Evolutionary conservation across 169 alveolate species (phyloP).

Genomic region (Plasmodium gonderi): DNA sequence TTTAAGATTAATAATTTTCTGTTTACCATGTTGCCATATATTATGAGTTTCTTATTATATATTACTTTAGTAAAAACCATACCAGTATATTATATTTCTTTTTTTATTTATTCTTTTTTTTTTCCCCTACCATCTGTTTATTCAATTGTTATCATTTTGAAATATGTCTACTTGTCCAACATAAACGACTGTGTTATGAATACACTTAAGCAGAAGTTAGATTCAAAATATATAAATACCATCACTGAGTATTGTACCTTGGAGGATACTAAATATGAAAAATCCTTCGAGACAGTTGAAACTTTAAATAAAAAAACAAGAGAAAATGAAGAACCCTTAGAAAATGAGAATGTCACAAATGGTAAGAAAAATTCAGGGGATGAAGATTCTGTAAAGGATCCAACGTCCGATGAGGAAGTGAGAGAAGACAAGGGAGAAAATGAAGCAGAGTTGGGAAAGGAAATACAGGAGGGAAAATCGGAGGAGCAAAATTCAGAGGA

Average conservation of each 20-base stretch:
- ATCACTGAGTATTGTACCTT: neutral
- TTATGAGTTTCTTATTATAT: slow-evolving; percentile 26
- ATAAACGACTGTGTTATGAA: slow-evolving; percentile 7
- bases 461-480: neutral
- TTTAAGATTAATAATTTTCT: slow-evolving; percentile 26
- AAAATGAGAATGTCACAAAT: neutral
- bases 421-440: neutral
- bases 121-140: slow-evolving; percentile 63
- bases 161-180: slow-evolving; percentile 36
- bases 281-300: neutral
- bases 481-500: neutral
- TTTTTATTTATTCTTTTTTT: slow-evolving; percentile 49
- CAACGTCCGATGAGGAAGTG: neutral
- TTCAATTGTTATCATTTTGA: slow-evolving; percentile 38
- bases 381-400: neutral
- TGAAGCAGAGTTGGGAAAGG: neutral
- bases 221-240: neutral
- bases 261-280: neutral
- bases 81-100: slow-evolving; percentile 11
- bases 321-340: neutral
- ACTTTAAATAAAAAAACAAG: neutral
- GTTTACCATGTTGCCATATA: slow-evolving; percentile 54
- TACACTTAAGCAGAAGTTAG: neutral
- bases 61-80: slow-evolving; percentile 34
- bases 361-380: neutral